Base-by-base conservation (phyloP, 2,329 filamentous ascomycete species). In the Trichoderma endophyticum region DNA sequence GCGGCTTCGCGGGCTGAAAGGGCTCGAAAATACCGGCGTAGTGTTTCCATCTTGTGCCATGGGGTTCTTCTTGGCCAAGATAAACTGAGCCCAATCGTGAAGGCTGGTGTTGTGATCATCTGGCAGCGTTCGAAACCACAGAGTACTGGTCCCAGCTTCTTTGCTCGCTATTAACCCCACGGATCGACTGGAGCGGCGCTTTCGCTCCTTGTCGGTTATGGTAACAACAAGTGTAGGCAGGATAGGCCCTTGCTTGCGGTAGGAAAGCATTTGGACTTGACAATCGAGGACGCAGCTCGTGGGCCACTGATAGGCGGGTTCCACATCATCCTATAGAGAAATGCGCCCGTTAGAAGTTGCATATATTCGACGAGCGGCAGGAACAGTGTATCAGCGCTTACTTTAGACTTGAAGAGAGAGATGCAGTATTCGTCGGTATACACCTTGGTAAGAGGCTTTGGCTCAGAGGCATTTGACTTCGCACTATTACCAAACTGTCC, bases 161-260 rank as follows among this genome's bases (percentile, higher is more conserved):
- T 86, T 89, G 71, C 81, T 84, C 11, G 85, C 79, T 21, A 85
- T 86, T 26, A 91, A 81, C 3, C 87, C 87, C 4, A 87, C 86
- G 4, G 90, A 88, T 73, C 89, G 85, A 75, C 89, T 91, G 61
- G 90, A 91, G 73, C 90, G 85, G 64, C 90, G 86, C 76, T 91
- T 91, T 70, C 88, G 86, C 74, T 89, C 82, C 78, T 89, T 90
- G 74, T 91, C 89, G 48, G 85, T 83, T 62, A 91, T 81, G 74
- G 83, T 87, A 48, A 91, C 77, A 60, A 90, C 82, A 14, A 92
- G 83, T 6, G 90, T 91, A 2, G 88, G 88, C 8, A 89, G 80
- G 5, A 86, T 83, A 12, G 87, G 86, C 0, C 86, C 87, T 76
- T 90, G 88, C 76, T 91, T 91, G 65, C 89, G 87, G 76, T 91